Evolutionary conservation across 2,329 filamentous ascomycete genomes (phyloP).

Genomic region (Raffaelea arxii): DNA sequence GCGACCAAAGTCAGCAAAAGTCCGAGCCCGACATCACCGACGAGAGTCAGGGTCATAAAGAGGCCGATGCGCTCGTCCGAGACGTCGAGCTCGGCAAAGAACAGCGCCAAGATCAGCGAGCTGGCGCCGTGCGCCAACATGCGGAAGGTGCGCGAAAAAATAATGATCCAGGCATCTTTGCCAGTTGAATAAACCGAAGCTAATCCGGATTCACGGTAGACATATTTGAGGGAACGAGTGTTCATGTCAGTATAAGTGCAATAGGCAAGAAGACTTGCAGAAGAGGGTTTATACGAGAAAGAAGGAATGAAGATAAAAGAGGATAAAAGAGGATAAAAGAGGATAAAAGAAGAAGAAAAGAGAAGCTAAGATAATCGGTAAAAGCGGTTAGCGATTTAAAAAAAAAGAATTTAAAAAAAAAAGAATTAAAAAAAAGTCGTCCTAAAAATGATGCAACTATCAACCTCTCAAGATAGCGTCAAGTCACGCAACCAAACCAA

Average conservation of each 20-base stretch:
- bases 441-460: no score
- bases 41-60: conserved; percentile 55
- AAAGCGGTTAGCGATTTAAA: no score
- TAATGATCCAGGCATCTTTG: conserved; percentile 42
- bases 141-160: conserved; percentile 39
- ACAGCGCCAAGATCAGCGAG: conserved; percentile 51
- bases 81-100: conserved; percentile 45
- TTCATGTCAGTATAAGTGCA: conserved; percentile 3
- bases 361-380: background rate
- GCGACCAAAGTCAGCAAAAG: conserved; percentile 49
- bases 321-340: background rate
- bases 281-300: background rate
- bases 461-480: no score
- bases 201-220: conserved; percentile 37
- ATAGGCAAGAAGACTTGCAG: no score
- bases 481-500: no score
- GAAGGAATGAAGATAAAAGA: background rate
- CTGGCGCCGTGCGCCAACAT: conserved; percentile 56
- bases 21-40: conserved; percentile 50
- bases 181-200: conserved; percentile 35
- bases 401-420: background rate
- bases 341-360: background rate
- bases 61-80: conserved; percentile 50
- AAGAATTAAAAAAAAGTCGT: background rate
- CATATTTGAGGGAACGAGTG: conserved; percentile 7